Evolutionary conservation across 1,139 yeast genomes (phyloP).

Genomic region (Magnusiomyces fungicola): DNA sequence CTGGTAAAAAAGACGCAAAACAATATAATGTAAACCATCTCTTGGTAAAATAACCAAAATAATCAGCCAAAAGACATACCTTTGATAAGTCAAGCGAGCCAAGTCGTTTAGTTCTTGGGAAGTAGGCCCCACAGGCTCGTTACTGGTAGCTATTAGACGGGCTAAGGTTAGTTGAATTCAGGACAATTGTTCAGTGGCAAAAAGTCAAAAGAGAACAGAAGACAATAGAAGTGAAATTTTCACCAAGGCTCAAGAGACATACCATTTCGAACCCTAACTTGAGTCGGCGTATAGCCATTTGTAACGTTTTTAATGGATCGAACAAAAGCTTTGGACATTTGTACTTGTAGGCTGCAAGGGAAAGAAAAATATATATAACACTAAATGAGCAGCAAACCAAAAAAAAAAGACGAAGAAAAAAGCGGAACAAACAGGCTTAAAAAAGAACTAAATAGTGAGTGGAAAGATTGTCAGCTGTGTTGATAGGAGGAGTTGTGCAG

Average conservation of each 20-base stretch:
- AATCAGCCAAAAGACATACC: slow-evolving; percentile 31
- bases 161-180: slow-evolving; percentile 3
- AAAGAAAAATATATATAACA: not conserved
- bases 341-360: not conserved
- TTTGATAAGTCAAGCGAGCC: slow-evolving; percentile 64
- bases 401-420: not conserved
- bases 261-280: slow-evolving; percentile 73
- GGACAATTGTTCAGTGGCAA: not conserved
- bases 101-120: slow-evolving; percentile 80
- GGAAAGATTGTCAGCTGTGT: not conserved
- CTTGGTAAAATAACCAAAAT: too few relatives aligned
- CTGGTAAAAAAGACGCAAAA: too few relatives aligned
- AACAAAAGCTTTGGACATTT: slow-evolving; percentile 69
- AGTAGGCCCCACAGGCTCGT: slow-evolving; percentile 81
- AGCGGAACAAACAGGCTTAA: not conserved
- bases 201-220: not conserved
- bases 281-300: slow-evolving; percentile 83
- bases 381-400: not conserved
- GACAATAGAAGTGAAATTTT: too few relatives aligned
- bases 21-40: too few relatives aligned
- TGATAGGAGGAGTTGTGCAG: too few relatives aligned
- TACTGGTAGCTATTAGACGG: slow-evolving; percentile 73
- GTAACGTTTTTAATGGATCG: slow-evolving; percentile 90
- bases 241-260: slow-evolving; percentile 16
- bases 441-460: not conserved